These are phyloP conservation scores for Lathyrus oleraceus DNA, from an alignment of 306 rosid species.

Conservation along the genomic window DNA sequence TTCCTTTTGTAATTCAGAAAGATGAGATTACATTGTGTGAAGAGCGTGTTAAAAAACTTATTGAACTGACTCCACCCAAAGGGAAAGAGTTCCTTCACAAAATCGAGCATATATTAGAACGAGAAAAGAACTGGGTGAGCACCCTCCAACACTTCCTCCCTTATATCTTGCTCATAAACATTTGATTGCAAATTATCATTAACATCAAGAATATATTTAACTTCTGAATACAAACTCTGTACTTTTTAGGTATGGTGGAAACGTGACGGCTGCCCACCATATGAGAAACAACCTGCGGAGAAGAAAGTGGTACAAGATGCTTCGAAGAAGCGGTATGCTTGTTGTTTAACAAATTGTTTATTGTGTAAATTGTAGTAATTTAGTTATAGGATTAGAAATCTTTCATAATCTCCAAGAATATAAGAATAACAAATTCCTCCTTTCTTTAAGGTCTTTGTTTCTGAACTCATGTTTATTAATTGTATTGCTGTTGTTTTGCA, in stretches of 20 bases:
- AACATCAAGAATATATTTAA: neutral
- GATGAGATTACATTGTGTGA: conserved; percentile 85
- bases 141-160: conserved; percentile 22
- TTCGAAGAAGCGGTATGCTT: conserved; percentile 76
- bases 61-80: conserved; percentile 87
- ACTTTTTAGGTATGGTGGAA: conserved; percentile 93
- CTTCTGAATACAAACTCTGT: conserved; percentile 8
- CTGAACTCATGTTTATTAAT: neutral
- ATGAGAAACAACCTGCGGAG: conserved; percentile 79
- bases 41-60: conserved; percentile 82
- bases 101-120: conserved; percentile 88
- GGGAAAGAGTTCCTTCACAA: conserved; percentile 75
- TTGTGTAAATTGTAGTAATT: neutral
- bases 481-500: neutral
- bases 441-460: conserved; percentile 16
- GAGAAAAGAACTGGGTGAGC: conserved; percentile 96
- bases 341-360: conserved; percentile 18
- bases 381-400: conserved; percentile 2
- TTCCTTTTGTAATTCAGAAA: conserved; percentile 55
- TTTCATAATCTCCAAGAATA: conserved; percentile 24
- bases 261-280: conserved; percentile 94
- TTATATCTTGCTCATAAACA: conserved; percentile 1
- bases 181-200: conserved; percentile 3
- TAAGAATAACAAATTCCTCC: neutral
- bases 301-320: conserved; percentile 73